Conservation (phyloP, 148 eudicot species). For the Chenopodium berlandieri region DNA sequence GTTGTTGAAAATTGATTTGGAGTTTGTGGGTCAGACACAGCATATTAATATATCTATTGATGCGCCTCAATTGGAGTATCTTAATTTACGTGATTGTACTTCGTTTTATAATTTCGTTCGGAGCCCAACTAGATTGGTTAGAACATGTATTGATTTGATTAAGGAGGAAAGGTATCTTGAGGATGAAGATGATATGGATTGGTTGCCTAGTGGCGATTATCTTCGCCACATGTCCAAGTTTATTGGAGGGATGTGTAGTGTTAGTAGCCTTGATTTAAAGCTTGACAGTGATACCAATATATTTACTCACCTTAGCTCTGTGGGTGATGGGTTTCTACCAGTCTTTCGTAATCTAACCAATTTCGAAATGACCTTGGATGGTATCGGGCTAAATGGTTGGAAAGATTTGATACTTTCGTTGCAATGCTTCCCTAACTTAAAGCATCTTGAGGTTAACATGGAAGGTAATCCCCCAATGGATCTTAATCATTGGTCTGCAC, state of each 20-base stretch:
- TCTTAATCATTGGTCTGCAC: neutral
- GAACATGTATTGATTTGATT: conserved; percentile 1
- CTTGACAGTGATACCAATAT: neutral
- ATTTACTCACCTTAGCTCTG: neutral
- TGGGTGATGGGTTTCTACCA: neutral
- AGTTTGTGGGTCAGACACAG: neutral
- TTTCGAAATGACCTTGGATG: neutral
- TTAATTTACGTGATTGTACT: neutral
- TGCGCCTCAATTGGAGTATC: neutral
- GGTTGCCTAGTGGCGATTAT: neutral
- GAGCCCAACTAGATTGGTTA: neutral
- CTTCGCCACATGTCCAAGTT: neutral
- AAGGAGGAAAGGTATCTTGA: neutral
- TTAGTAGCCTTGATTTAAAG: neutral
- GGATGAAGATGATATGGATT: neutral
- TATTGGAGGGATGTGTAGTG: neutral
- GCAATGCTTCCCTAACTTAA: conserved; percentile 1
- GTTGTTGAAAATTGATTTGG: neutral
- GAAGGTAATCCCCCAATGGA: neutral
- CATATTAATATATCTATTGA: neutral
- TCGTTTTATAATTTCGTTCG: neutral
- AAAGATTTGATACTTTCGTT: neutral
- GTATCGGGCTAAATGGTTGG: neutral
- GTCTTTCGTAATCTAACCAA: neutral
- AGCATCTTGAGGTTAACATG: neutral